Evolutionary conservation across 73 alveolate genomes (phyloP).

Genomic region (Tetrahymena borealis): DNA sequence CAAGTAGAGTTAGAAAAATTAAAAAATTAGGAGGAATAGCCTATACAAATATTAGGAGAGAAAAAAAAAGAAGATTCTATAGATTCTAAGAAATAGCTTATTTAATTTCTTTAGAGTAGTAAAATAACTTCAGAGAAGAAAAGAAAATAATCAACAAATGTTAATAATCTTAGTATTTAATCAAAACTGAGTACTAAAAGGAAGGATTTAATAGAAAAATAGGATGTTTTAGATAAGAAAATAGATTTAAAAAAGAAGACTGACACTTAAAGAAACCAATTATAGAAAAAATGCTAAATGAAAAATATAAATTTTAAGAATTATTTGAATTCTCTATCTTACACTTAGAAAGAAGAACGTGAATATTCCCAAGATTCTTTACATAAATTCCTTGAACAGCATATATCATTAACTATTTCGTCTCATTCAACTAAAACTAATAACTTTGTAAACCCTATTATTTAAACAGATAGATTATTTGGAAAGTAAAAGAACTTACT

Average conservation of each 20-base stretch:
- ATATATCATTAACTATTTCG: background rate
- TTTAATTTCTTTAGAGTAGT: background rate
- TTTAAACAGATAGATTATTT: background rate
- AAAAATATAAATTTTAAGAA: no score
- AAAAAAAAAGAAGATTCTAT: no score
- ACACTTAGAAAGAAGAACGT: background rate
- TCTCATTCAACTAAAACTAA: background rate
- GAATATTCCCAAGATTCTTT: background rate
- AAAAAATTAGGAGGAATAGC: no score
- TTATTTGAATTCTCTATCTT: background rate
- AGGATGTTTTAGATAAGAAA: background rate
- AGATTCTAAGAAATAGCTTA: background rate
- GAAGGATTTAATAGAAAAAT: background rate
- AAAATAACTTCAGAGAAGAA: background rate
- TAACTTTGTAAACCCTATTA: background rate
- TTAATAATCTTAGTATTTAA: background rate
- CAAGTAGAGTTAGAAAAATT: background rate
- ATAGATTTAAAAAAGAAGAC: background rate
- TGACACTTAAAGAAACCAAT: no score
- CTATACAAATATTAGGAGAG: no score
- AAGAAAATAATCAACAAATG: background rate
- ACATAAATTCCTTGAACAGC: background rate
- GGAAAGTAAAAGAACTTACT: background rate
- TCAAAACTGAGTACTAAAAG: background rate
- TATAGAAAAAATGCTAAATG: no score